These are phyloP conservation scores for Candida palmyrensis DNA, from an alignment of 805 yeast genomes.

Conservation along the genomic window DNA sequence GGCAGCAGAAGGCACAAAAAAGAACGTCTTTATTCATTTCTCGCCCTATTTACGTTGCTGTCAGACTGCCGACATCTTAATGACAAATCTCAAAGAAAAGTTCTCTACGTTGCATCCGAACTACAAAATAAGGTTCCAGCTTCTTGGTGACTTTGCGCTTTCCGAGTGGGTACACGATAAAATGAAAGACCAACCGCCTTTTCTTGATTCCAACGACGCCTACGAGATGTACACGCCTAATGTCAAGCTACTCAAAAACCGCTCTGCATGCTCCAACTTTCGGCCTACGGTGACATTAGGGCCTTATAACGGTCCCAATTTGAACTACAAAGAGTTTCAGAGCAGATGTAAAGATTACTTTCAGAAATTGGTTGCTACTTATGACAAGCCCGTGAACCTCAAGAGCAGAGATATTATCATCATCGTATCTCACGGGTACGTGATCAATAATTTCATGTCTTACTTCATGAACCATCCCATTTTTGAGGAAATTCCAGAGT, in stretches of 20 bases:
- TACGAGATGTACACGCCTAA: conserved; percentile 43
- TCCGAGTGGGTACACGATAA: conserved; percentile 43
- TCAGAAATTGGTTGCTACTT: conserved; percentile 37
- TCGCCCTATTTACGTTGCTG: conserved; percentile 41
- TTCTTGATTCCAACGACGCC: conserved; percentile 38
- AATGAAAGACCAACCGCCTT: conserved; percentile 39
- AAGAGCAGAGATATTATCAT: conserved; percentile 30
- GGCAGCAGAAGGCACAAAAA: conserved; percentile 14
- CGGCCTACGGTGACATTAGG: conserved; percentile 40
- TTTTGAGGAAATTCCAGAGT: conserved; percentile 41
- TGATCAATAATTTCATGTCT: conserved; percentile 31
- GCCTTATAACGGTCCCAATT: conserved; percentile 37
- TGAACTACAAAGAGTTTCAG: conserved; percentile 36
- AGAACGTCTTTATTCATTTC: conserved; percentile 35
- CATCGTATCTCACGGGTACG: conserved; percentile 39
- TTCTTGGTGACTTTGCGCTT: conserved; percentile 40
- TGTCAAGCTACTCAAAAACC: conserved; percentile 29
- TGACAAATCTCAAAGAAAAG: conserved; percentile 21
- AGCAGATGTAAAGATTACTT: conserved; percentile 34
- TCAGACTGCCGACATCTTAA: conserved; percentile 37
- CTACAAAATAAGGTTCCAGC: conserved; percentile 30
- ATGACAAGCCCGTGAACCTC: conserved; percentile 30
- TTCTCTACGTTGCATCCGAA: conserved; percentile 20
- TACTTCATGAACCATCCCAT: conserved; percentile 40
- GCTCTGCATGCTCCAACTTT: conserved; percentile 30